These are phyloP conservation scores for Capsella rubella DNA, from an alignment of 441 rosid genomes.

Conservation along the genomic window DNA sequence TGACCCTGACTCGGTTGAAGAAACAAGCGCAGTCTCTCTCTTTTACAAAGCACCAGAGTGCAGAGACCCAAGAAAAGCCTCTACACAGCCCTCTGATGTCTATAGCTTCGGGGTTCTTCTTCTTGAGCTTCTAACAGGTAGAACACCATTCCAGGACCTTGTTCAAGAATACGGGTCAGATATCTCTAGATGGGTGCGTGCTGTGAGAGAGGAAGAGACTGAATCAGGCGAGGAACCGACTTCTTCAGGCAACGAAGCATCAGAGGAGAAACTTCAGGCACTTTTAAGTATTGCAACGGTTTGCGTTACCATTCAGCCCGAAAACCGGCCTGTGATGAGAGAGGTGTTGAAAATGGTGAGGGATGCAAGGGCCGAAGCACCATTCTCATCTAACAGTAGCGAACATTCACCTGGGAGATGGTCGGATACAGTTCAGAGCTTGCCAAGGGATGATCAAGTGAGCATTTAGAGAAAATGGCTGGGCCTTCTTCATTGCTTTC, in stretches of 20 bases:
- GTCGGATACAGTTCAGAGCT: slow-evolving; percentile 88
- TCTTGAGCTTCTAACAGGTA: slow-evolving; percentile 86
- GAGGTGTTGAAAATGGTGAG: slow-evolving; percentile 85
- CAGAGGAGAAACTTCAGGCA: slow-evolving; percentile 85
- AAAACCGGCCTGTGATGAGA: slow-evolving; percentile 78
- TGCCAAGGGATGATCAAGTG: slow-evolving; percentile 83
- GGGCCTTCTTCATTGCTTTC: slow-evolving; percentile 40
- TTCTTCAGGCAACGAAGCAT: slow-evolving; percentile 75
- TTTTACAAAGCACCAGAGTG: slow-evolving; percentile 85
- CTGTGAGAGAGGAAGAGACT: slow-evolving; percentile 83
- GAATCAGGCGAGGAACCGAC: slow-evolving; percentile 85
- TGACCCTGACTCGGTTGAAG: slow-evolving; percentile 71
- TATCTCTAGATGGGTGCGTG: slow-evolving; percentile 84
- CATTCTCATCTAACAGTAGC: slow-evolving; percentile 78
- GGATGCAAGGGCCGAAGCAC: slow-evolving; percentile 84
- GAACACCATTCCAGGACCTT: slow-evolving; percentile 90
- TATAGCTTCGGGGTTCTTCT: slow-evolving; percentile 94
- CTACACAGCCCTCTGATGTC: slow-evolving; percentile 83
- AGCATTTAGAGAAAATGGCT: slow-evolving; percentile 58
- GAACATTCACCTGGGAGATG: slow-evolving; percentile 91
- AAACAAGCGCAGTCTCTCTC: slow-evolving; percentile 65
- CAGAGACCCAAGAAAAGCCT: slow-evolving; percentile 60
- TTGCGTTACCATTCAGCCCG: slow-evolving; percentile 67
- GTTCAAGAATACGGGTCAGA: slow-evolving; percentile 86
- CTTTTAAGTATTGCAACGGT: slow-evolving; percentile 75